Percentiles rank a stretch among this genome's conserved stretches.
These are phyloP conservation scores for Kodamaea restingae DNA, from an alignment of 805 yeast species.

Conservation along the genomic window DNA sequence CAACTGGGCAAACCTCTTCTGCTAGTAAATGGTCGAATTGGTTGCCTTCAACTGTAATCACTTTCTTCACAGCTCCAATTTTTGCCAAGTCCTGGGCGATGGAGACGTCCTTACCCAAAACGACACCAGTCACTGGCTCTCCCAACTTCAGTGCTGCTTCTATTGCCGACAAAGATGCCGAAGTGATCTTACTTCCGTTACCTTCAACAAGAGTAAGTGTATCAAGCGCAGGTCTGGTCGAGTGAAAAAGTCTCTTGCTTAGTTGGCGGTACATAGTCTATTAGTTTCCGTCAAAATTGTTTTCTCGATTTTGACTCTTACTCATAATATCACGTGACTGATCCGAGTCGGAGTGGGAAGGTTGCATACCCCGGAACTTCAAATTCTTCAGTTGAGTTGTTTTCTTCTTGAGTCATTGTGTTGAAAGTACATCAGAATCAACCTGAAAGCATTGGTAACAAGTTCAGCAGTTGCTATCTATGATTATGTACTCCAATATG, in stretches of 20 bases:
- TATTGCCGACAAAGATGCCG: constrained; percentile 68
- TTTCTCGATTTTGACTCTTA: constrained; percentile 2
- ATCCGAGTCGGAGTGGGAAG: background rate
- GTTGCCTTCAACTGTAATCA: constrained; percentile 53
- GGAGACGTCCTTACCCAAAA: constrained; percentile 63
- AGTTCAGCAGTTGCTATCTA: too few relatives aligned
- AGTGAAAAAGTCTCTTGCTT: constrained; percentile 46
- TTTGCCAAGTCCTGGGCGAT: constrained; percentile 47
- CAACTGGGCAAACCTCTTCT: constrained; percentile 73
- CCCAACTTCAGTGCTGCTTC: constrained; percentile 76
- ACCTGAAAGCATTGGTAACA: too few relatives aligned
- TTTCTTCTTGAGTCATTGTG: background rate
- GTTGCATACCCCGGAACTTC: background rate
- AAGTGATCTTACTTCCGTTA: constrained; percentile 49
- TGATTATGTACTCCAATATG: too few relatives aligned
- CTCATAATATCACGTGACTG: constrained; percentile 3
- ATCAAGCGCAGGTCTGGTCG: constrained; percentile 20
- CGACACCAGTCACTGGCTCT: constrained; percentile 73
- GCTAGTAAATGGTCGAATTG: constrained; percentile 71
- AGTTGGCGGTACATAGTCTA: constrained; percentile 8
- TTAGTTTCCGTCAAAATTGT: background rate
- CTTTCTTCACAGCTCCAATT: constrained; percentile 50
- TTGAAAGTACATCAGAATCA: too few relatives aligned
- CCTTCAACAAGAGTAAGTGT: constrained; percentile 78
- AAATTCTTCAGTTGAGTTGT: background rate